Base-by-base conservation (phyloP, 805 yeast genomes). In the Yarrowia osloensis region DNA sequence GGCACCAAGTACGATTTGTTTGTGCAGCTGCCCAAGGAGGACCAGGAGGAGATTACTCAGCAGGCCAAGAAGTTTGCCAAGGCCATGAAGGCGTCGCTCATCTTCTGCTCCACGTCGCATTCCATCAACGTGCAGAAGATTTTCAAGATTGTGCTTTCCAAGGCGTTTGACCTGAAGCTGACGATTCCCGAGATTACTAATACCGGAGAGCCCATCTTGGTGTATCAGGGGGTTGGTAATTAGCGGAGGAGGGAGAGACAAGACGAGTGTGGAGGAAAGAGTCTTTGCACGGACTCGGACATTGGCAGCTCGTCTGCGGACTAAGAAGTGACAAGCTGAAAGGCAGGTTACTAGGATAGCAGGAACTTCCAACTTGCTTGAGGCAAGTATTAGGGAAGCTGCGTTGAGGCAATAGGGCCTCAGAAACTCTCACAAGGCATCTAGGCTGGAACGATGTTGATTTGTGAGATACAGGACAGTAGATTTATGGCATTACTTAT, bases 1-100 rank as follows among this genome's bases (percentile, higher is more conserved):
- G 99, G 99, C 3, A 94, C 99, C 0, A 94, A 94, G 75, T 94
- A 90, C 77, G 99, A 94, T 75, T 79, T 87, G 70, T 93, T 94
- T 76, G 86, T 90, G 31, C 92, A 89, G 70, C 78, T 91, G 76
- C 85, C 93, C 55, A 85, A 83, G 40, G 88, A 85, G 67, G 96
- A 93, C 73, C 98, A 94, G 75, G 84, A 86, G 66, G 95, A 90
- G 73, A 84, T 94, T 63, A 90, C 97, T 6, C 85, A 84, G 68
- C 91, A 88, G 74, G 93, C 97, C 17, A 86, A 88, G 77, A 85
- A 87, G 74, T 93, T 89, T 75, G 97, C 98, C 15, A 84, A 81
- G 72, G 96, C 95, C 31, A 92, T 94, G 97, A 88, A 87, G 73
- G 89, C 97, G 11, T 82, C 86, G 28, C 81, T 94, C 66, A 84